Evolutionary conservation across 2,329 filamentous ascomycete genomes (phyloP).

Genomic region (Graphiopsis chlorocephala): DNA sequence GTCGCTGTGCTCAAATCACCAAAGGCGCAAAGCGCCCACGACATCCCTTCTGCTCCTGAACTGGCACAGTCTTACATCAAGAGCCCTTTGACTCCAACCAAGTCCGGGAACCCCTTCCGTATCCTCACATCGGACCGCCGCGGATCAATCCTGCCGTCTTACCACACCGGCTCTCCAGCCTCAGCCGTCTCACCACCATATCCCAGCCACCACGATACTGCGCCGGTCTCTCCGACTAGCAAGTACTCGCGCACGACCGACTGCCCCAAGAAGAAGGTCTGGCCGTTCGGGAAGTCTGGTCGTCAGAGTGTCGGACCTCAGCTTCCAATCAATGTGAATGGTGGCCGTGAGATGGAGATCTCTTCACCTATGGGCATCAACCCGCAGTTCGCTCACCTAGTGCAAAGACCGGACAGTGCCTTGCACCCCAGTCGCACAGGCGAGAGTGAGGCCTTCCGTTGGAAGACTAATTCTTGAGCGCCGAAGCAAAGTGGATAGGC

Average conservation of each 20-base stretch:
- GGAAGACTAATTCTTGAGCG: constrained; percentile 21
- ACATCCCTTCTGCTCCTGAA: constrained; percentile 35
- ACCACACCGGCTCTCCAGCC: constrained; percentile 39
- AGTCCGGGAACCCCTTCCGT: constrained; percentile 33
- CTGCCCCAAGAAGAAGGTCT: constrained; percentile 37
- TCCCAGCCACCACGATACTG: constrained; percentile 34
- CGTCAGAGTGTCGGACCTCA: constrained; percentile 43
- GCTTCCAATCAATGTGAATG: constrained; percentile 43
- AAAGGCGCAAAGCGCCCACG: constrained; percentile 19
- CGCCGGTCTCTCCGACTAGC: constrained; percentile 32
- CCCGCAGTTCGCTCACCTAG: constrained; percentile 53
- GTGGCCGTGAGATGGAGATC: constrained; percentile 41
- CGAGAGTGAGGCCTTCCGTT: constrained; percentile 33
- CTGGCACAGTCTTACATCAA: constrained; percentile 31
- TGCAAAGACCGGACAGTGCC: constrained; percentile 53
- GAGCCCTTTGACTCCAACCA: constrained; percentile 24
- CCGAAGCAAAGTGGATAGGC: neutral
- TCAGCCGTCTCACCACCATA: constrained; percentile 25
- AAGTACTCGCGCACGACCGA: constrained; percentile 37
- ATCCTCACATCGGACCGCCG: constrained; percentile 39
- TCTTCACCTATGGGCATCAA: constrained; percentile 55
- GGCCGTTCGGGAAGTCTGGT: constrained; percentile 28
- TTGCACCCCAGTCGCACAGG: constrained; percentile 49
- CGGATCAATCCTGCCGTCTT: constrained; percentile 45
- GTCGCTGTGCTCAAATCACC: constrained; percentile 34